phyloP scores from a whole-genome alignment of 2,329 filamentous ascomycete species.

The Leptographium flavum region DNA sequence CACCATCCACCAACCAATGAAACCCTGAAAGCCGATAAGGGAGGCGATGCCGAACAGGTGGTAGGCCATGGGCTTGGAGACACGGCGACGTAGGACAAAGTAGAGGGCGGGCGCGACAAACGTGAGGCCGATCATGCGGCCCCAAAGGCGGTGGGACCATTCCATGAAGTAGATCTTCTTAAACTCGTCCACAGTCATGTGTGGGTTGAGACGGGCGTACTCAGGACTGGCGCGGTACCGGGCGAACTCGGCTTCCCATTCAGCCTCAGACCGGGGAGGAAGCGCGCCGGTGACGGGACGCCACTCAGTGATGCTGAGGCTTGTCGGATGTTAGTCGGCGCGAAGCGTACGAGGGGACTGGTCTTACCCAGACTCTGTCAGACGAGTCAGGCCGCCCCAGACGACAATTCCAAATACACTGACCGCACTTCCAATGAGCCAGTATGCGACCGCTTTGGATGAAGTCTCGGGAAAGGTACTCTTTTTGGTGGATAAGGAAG shows the following conservation, averaged over 20 bases:
- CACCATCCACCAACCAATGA: slow-evolving; percentile 99
- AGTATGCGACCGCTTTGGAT: slow-evolving; percentile 71
- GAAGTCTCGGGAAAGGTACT: slow-evolving; percentile 42
- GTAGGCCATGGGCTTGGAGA: slow-evolving; percentile 62
- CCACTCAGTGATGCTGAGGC: slow-evolving; percentile 98
- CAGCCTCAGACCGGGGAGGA: slow-evolving; percentile 60
- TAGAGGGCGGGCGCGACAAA: slow-evolving; percentile 82
- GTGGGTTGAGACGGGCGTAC: slow-evolving; percentile 79
- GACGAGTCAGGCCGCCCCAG: slow-evolving; percentile 79
- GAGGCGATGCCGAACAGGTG: slow-evolving; percentile 71
- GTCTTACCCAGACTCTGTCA: slow-evolving; percentile 85
- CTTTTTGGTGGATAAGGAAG: slow-evolving; percentile 5
- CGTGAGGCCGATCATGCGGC: slow-evolving; percentile 75
- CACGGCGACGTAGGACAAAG: slow-evolving; percentile 68
- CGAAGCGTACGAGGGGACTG: neutral
- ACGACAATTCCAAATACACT: slow-evolving; percentile 96
- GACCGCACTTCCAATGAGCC: slow-evolving; percentile 79
- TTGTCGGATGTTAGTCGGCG: slow-evolving; percentile 20
- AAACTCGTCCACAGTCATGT: slow-evolving; percentile 88
- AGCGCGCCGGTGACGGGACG: slow-evolving; percentile 85
- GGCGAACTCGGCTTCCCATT: slow-evolving; percentile 87
- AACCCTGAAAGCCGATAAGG: slow-evolving; percentile 87
- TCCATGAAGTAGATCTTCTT: slow-evolving; percentile 99
- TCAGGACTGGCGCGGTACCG: slow-evolving; percentile 90
- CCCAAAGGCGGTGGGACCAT: slow-evolving; percentile 93